Conservation (phyloP, 495 filamentous ascomycete species). For the Penicillium diatomitis region DNA sequence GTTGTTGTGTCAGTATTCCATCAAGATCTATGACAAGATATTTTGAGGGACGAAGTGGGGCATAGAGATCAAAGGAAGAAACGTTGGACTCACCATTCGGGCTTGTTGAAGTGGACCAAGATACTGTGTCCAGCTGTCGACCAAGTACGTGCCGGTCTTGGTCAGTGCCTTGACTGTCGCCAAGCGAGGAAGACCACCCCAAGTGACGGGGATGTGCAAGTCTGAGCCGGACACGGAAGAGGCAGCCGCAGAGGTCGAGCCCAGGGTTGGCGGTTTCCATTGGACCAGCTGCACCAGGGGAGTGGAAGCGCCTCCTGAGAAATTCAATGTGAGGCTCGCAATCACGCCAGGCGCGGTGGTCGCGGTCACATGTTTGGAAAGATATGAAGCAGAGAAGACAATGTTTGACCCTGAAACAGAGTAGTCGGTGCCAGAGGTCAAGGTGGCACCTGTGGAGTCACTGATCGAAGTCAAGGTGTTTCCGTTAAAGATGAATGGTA, state of each 20-base stretch:
- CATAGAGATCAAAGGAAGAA: too few relatives aligned
- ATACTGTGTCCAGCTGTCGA: slow-evolving; percentile 50
- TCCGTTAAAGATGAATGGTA: slow-evolving; percentile 45
- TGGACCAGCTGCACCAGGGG: slow-evolving; percentile 39
- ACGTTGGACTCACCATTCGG: slow-evolving; percentile 24
- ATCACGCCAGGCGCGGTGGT: slow-evolving; percentile 32
- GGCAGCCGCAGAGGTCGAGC: slow-evolving; percentile 28
- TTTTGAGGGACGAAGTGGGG: too few relatives aligned
- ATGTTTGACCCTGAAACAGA: slow-evolving; percentile 34
- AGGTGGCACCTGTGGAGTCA: slow-evolving; percentile 22
- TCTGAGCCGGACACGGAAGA: slow-evolving; percentile 32
- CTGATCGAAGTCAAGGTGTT: slow-evolving; percentile 42
- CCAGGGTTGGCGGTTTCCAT: slow-evolving; percentile 39
- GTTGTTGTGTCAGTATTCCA: too few relatives aligned
- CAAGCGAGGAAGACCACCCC: slow-evolving; percentile 36
- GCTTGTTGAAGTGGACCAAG: slow-evolving; percentile 47
- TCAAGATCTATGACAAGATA: too few relatives aligned
- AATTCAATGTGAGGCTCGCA: slow-evolving; percentile 43
- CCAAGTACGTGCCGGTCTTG: slow-evolving; percentile 38
- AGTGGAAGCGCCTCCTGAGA: slow-evolving; percentile 37
- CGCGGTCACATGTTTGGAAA: slow-evolving; percentile 32
- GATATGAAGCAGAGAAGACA: slow-evolving; percentile 39
- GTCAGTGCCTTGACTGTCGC: slow-evolving; percentile 47
- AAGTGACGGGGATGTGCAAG: slow-evolving; percentile 42
- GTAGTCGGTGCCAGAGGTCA: slow-evolving; percentile 36